Evolutionary conservation across 2,329 filamentous ascomycete genomes (phyloP).

Genomic region (Cladobotryum mycophilum): DNA sequence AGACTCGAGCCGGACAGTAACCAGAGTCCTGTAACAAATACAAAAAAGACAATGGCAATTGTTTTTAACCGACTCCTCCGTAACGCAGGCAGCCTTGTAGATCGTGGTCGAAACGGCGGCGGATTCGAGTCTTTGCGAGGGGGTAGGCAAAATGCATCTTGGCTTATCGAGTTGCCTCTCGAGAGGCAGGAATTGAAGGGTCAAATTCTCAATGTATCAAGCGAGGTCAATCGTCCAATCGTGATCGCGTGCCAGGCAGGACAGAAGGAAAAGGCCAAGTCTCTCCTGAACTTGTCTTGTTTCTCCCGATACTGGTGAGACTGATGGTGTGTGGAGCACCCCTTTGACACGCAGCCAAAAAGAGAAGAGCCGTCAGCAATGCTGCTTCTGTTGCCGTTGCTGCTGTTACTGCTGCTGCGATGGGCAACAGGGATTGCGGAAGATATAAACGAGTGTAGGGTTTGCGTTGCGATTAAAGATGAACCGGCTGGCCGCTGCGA

Average conservation of each 20-base stretch:
- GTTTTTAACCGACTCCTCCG: slow-evolving; percentile 59
- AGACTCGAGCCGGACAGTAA: slow-evolving; percentile 41
- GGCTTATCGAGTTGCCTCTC: slow-evolving; percentile 8
- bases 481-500: too few species aligned
- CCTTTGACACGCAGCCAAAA: neutral
- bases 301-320: neutral
- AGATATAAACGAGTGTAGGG: slow-evolving; percentile 14
- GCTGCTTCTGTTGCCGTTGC: neutral
- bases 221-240: neutral
- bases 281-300: neutral
- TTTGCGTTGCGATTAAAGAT: slow-evolving; percentile 3
- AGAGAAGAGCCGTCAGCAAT: neutral
- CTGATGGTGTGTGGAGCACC: neutral
- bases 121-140: slow-evolving; percentile 76
- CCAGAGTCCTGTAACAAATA: slow-evolving; percentile 54
- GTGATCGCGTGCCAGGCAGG: neutral
- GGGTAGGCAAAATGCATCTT: slow-evolving; percentile 88
- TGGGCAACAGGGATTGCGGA: neutral
- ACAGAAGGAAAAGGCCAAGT: too few species aligned
- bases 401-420: neutral
- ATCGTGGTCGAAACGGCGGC: slow-evolving; percentile 61
- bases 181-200: neutral
- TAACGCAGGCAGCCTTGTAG: slow-evolving; percentile 45
- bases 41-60: slow-evolving; percentile 48
- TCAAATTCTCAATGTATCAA: neutral